Conservation (phyloP, 164 flowering plant species). For the Litsea cubeba region DNA sequence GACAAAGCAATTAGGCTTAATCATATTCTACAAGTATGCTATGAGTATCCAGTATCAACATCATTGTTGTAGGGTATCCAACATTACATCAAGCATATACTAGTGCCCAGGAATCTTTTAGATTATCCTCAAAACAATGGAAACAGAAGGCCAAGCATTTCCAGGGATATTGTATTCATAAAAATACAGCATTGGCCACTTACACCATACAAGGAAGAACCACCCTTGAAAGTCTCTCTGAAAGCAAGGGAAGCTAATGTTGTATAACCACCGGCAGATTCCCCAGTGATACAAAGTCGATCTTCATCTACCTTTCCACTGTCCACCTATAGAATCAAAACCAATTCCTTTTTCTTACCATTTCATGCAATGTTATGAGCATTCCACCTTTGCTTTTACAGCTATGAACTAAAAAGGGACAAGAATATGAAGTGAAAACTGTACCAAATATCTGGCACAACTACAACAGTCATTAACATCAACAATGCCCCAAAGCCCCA, state of each 20-base stretch:
- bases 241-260: conserved; percentile 96
- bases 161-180: background rate
- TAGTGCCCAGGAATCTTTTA: too few species aligned
- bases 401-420: background rate
- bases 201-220: conserved; percentile 96
- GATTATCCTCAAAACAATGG: background rate
- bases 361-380: background rate
- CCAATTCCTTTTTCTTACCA: background rate
- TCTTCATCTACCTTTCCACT: conserved; percentile 73
- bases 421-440: background rate
- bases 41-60: too few species aligned
- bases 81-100: too few species aligned
- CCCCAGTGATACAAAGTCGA: conserved; percentile 81
- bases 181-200: conserved; percentile 28
- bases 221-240: conserved; percentile 78
- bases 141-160: background rate
- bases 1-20: too few species aligned
- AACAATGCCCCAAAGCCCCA: conserved; percentile 84
- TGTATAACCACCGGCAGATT: conserved; percentile 97
- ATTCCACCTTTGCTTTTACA: background rate
- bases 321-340: conserved; percentile 52
- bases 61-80: too few species aligned
- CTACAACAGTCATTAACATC: conserved; percentile 97
- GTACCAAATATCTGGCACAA: conserved; percentile 87
- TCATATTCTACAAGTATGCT: too few species aligned